These are phyloP conservation scores for Phialophora tarda DNA, from an alignment of 2,329 filamentous ascomycete genomes.

Conservation along the genomic window DNA sequence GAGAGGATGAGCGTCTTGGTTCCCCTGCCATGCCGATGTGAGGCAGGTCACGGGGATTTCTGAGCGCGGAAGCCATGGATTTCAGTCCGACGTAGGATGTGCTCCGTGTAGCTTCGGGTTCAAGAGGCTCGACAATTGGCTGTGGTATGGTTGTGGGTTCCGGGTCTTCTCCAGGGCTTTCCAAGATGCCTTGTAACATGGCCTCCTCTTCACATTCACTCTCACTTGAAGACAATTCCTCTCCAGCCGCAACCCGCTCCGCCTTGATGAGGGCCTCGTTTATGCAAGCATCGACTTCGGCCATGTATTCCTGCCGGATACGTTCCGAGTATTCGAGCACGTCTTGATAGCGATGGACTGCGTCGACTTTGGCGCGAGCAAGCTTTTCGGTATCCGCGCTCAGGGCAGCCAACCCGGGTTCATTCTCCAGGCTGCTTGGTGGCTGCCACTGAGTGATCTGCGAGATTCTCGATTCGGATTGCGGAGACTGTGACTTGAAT, in stretches of 20 bases:
- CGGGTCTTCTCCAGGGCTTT: constrained; percentile 27
- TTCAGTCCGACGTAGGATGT: constrained; percentile 41
- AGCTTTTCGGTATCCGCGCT: constrained; percentile 87
- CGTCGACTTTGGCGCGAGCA: constrained; percentile 87
- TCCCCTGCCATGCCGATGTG: constrained; percentile 50
- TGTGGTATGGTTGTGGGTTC: constrained; percentile 22
- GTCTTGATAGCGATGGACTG: constrained; percentile 85
- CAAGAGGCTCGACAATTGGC: constrained; percentile 2
- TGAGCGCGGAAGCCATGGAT: constrained; percentile 62
- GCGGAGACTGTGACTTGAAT: constrained; percentile 89
- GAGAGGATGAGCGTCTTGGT: constrained; percentile 62
- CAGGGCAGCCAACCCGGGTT: constrained; percentile 84
- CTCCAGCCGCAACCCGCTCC: constrained; percentile 81
- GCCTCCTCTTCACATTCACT: constrained; percentile 34
- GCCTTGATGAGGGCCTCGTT: constrained; percentile 90
- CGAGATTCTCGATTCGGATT: constrained; percentile 91
- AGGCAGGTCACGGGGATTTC: constrained; percentile 58
- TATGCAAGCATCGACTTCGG: constrained; percentile 94
- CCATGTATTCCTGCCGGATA: constrained; percentile 90
- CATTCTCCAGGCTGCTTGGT: constrained; percentile 87
- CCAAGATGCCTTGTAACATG: constrained; percentile 34
- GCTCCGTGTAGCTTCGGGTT: constrained; percentile 29
- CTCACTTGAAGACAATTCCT: constrained; percentile 69
- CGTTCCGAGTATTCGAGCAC: constrained; percentile 96
- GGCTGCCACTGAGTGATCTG: constrained; percentile 98